These are phyloP conservation scores for Ceratonia siliqua DNA, from an alignment of 306 rosid genomes.

Conservation along the genomic window DNA sequence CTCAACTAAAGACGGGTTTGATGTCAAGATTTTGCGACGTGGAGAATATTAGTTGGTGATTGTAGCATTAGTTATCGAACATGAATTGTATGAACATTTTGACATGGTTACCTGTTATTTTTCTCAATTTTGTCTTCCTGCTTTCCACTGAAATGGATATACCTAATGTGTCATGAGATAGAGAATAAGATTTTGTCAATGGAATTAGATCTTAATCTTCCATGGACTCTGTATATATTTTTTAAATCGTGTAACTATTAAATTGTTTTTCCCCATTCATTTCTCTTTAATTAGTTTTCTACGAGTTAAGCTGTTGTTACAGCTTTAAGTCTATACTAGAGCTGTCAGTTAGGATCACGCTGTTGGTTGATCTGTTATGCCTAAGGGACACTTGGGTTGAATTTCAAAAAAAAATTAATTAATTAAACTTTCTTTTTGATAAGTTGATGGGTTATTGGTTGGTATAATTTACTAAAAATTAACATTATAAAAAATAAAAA, in stretches of 20 bases:
- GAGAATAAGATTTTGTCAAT: background rate
- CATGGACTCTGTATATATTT: background rate
- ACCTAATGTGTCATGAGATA: background rate
- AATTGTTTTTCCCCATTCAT: too few species aligned
- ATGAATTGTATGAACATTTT: slow-evolving; percentile 4
- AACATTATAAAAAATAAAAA: too few species aligned
- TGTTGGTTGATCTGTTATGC: too few species aligned
- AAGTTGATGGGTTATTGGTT: too few species aligned
- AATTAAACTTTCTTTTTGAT: too few species aligned
- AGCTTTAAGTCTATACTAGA: too few species aligned
- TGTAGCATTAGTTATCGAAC: background rate
- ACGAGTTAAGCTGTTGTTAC: too few species aligned
- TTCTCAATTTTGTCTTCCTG: background rate
- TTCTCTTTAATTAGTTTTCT: too few species aligned
- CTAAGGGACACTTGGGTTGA: too few species aligned
- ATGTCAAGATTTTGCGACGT: background rate
- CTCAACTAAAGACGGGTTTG: background rate
- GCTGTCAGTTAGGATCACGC: too few species aligned
- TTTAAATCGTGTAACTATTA: background rate
- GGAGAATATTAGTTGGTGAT: background rate
- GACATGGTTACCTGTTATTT: background rate
- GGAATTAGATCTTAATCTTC: background rate
- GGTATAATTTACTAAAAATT: too few species aligned
- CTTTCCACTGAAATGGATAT: background rate
- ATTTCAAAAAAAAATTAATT: too few species aligned